phyloP scores from a whole-genome alignment of 257 asterid species.

The Fraxinus pennsylvanica region DNA sequence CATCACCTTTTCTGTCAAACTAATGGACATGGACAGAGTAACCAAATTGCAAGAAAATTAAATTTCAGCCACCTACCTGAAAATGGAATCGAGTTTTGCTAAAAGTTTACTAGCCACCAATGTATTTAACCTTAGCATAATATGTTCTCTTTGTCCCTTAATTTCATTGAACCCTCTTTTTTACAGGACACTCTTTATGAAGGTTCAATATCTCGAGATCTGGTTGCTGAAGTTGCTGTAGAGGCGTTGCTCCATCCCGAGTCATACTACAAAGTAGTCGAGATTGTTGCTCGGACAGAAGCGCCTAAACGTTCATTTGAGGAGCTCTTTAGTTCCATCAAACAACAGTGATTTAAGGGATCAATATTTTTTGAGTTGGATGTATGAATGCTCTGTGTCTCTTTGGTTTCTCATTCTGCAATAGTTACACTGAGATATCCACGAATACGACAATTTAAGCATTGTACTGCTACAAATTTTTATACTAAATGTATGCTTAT shows the following conservation, averaged over 20 bases:
- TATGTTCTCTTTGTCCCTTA: not conserved
- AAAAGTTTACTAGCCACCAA: too few relatives aligned
- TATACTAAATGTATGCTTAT: not conserved
- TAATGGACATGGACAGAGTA: not conserved
- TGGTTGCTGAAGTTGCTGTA: constrained; percentile 90
- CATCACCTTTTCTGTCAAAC: not conserved
- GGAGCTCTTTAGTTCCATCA: constrained; percentile 74
- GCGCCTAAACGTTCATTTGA: constrained; percentile 71
- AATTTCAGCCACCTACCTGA: too few relatives aligned
- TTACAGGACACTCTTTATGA: constrained; percentile 75
- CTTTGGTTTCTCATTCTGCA: not conserved
- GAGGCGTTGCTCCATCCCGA: constrained; percentile 77
- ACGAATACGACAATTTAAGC: not conserved
- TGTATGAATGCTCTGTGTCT: not conserved
- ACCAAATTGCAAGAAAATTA: not conserved
- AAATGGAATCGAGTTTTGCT: too few relatives aligned
- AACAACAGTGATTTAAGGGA: constrained; percentile 45
- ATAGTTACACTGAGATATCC: not conserved
- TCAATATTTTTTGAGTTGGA: not conserved
- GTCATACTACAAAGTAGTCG: constrained; percentile 80
- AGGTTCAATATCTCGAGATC: constrained; percentile 91
- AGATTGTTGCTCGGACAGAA: constrained; percentile 75
- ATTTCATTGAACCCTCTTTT: constrained; percentile 9
- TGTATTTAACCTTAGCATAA: not conserved
- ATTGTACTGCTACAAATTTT: not conserved